Percentiles rank a stretch among this genome's conserved stretches.
Evolutionary conservation across 768 basidiomycete genomes (phyloP).

Genomic region (Serpula lacrymans): DNA sequence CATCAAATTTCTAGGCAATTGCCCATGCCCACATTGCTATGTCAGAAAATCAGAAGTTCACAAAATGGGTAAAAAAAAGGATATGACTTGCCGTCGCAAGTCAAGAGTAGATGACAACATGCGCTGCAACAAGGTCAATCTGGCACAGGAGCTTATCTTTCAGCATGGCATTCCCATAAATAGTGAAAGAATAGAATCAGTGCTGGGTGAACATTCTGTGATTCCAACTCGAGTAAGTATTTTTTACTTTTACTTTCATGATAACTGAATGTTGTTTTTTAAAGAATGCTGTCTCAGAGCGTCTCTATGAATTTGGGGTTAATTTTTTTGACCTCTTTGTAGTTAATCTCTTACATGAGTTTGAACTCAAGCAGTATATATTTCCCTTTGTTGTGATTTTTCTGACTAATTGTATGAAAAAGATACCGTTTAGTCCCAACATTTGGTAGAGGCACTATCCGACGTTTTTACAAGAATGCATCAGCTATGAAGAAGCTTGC

Average conservation of each 20-base stretch:
- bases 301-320: slow-evolving; percentile 4
- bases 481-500: slow-evolving; percentile 3
- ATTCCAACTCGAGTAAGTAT: slow-evolving; percentile 7
- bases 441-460: slow-evolving; percentile 2
- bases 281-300: slow-evolving; percentile 2
- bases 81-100: neutral
- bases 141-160: slow-evolving; percentile 3
- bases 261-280: neutral
- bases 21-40: slow-evolving; percentile 14
- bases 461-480: neutral
- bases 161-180: neutral
- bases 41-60: slow-evolving; percentile 1
- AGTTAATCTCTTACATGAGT: slow-evolving; percentile 13
- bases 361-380: slow-evolving; percentile 5
- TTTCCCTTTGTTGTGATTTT: neutral
- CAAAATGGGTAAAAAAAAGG: slow-evolving; percentile 2
- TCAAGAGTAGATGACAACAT: neutral
- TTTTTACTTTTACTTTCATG: neutral
- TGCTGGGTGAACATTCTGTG: slow-evolving; percentile 2
- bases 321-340: slow-evolving; percentile 7
- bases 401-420: neutral
- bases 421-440: no score
- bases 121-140: neutral
- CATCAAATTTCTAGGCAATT: slow-evolving; percentile 7
- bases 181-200: neutral